Base-by-base conservation (phyloP, 106 monocot species). In the Amphibolis antarctica region DNA sequence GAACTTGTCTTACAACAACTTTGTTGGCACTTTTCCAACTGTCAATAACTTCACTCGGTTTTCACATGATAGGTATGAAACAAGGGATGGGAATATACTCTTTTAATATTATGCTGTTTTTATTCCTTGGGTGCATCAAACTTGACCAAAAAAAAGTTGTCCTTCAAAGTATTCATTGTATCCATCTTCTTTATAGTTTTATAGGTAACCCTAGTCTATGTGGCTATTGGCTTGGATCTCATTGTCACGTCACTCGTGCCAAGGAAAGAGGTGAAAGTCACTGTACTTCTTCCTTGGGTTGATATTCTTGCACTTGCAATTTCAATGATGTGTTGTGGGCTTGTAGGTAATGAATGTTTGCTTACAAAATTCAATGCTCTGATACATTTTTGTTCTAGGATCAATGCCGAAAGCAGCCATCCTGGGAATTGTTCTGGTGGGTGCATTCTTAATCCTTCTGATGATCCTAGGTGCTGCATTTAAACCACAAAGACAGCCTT, bases 201-300 rank as follows among this genome's bases (percentile, higher is more conserved):
- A 53, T 84, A 28, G 94, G 94, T 62, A 96, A 96, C 45, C 94
- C 94, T 62, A 73, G 78, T 63, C 82, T 96, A 50, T 96, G 94
- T 76, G 89, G 86, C 21, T 83, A 79, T 54, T 89, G 94, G 89
- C 48, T 79, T 7, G 68, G 63, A 36, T 83, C 89, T 28, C 65
- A 65, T 18, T 96, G 94, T 61, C 61, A 52, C 45, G 68, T 72
- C 22, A 47, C 85, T 14, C 79, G 67, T 68, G 22, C 78, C 23
- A 28, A 69, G 42, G 53, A 65, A 42, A 85, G 82, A 85, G 77
- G 83, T 84, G 69, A 66, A 14, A 9, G 3, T 6, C 15, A 44
- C 19, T 7, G 15, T 52, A 9, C 1, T 28, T 31, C 59, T 30
- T 5, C 15, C 17, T 15, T 31, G 6, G 0, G n/a, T 0, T 30